A percentile compares a stretch with the other conserved stretches of the same genome.
phyloP scores from a whole-genome alignment of 352 stramenopile genomes.

The Peronospora tabacina region DNA sequence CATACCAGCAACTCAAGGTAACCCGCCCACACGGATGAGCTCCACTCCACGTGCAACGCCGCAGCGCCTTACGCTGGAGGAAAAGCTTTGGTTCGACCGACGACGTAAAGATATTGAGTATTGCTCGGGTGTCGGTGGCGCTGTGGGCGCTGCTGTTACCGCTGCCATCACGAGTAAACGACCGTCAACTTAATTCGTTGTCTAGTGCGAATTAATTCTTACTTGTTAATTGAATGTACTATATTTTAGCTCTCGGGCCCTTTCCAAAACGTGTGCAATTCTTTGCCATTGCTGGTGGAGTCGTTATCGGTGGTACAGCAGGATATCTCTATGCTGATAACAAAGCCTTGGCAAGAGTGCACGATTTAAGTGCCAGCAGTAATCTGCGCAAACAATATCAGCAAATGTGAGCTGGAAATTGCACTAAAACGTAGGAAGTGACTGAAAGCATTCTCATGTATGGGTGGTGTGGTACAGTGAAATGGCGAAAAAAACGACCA shows the following conservation, averaged over 20 bases:
- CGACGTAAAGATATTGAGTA: slow-evolving; percentile 60
- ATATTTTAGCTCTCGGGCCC: slow-evolving; percentile 43
- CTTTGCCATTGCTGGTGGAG: slow-evolving; percentile 46
- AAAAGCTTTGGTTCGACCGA: slow-evolving; percentile 78
- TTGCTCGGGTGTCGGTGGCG: slow-evolving; percentile 50
- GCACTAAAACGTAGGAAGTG: neutral
- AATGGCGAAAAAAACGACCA: slow-evolving; percentile 59
- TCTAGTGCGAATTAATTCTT: neutral
- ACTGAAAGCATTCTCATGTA: neutral
- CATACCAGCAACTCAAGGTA: slow-evolving; percentile 1
- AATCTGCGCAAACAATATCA: slow-evolving; percentile 74
- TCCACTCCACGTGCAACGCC: slow-evolving; percentile 1
- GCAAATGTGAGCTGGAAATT: slow-evolving; percentile 43
- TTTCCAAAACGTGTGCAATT: slow-evolving; percentile 60
- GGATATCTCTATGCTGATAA: slow-evolving; percentile 70
- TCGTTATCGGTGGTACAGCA: slow-evolving; percentile 45
- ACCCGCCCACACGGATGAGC: neutral
- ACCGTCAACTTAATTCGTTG: neutral
- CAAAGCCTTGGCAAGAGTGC: slow-evolving; percentile 59
- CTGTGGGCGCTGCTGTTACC: slow-evolving; percentile 40
- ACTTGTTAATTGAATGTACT: neutral
- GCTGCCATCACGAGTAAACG: slow-evolving; percentile 48
- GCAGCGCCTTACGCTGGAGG: slow-evolving; percentile 62
- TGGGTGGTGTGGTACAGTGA: slow-evolving; percentile 21
- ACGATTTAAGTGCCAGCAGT: slow-evolving; percentile 72